A percentile compares a stretch with the other conserved stretches of the same genome.
Conservation (phyloP, 305 asterid species). For the Fraxinus albicans region DNA sequence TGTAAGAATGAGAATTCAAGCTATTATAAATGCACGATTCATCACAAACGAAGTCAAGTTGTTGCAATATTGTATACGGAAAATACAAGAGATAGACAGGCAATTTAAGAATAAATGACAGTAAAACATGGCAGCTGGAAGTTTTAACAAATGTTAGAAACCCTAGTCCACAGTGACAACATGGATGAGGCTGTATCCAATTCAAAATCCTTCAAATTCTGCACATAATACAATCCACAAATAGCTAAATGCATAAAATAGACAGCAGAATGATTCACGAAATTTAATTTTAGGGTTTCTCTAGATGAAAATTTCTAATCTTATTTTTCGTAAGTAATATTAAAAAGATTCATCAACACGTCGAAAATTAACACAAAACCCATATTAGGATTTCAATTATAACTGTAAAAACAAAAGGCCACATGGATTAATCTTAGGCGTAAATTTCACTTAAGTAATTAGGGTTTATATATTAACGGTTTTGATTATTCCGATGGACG, state of each 20-base stretch:
- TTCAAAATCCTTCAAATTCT: background rate
- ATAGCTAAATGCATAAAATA: background rate
- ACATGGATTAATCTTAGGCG: background rate
- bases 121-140: background rate
- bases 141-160: background rate
- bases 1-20: background rate
- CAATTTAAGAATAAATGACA: background rate
- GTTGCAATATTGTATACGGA: background rate
- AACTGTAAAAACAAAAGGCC: background rate
- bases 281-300: constrained; percentile 11
- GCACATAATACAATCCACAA: constrained; percentile 9
- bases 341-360: background rate
- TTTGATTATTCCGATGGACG: background rate
- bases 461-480: constrained; percentile 15
- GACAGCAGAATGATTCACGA: background rate
- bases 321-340: background rate
- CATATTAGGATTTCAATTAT: background rate
- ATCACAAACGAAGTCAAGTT: background rate
- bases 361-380: background rate
- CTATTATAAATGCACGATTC: background rate
- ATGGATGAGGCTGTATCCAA: background rate
- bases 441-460: background rate
- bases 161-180: background rate
- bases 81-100: background rate
- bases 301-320: background rate